Conservation (phyloP, 441 rosid genomes). For the Pelargonium myrrhifolium region DNA sequence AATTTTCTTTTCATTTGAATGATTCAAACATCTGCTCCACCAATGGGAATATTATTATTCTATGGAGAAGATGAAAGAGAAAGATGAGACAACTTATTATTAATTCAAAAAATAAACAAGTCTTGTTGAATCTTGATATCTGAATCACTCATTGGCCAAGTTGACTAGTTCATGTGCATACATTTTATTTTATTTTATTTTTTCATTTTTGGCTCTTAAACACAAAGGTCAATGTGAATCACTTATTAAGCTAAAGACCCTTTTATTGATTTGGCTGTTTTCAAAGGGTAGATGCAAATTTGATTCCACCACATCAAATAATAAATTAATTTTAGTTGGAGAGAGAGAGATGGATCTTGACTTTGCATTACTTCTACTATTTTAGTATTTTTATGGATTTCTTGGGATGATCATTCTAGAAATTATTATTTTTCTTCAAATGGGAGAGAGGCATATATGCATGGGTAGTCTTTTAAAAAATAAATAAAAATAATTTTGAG, state of each 20-base stretch:
- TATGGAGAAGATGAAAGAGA: conserved; percentile 1
- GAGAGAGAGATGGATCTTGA: no score
- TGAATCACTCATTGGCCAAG: not conserved
- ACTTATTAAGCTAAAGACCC: not conserved
- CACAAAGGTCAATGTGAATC: not conserved
- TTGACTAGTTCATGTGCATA: conserved; percentile 3
- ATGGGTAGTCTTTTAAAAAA: no score
- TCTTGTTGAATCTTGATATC: not conserved
- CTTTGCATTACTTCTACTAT: no score
- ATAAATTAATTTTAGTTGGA: no score
- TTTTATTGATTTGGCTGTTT: not conserved
- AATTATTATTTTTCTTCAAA: no score
- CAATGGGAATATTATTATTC: not conserved
- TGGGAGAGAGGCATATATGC: no score
- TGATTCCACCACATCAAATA: not conserved
- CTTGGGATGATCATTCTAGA: no score
- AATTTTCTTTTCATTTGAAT: not conserved
- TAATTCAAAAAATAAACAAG: not conserved
- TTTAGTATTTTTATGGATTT: no score
- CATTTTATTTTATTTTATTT: no score
- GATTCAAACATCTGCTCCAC: conserved; percentile 6
- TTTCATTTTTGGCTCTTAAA: not conserved
- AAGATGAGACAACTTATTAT: not conserved
- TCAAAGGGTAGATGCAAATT: not conserved
- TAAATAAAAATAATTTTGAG: no score